A percentile compares a stretch with the other conserved stretches of the same genome.
These are phyloP conservation scores for Pulveroboletus sp. DNA, from an alignment of 768 basidiomycete species.

Conservation along the genomic window DNA sequence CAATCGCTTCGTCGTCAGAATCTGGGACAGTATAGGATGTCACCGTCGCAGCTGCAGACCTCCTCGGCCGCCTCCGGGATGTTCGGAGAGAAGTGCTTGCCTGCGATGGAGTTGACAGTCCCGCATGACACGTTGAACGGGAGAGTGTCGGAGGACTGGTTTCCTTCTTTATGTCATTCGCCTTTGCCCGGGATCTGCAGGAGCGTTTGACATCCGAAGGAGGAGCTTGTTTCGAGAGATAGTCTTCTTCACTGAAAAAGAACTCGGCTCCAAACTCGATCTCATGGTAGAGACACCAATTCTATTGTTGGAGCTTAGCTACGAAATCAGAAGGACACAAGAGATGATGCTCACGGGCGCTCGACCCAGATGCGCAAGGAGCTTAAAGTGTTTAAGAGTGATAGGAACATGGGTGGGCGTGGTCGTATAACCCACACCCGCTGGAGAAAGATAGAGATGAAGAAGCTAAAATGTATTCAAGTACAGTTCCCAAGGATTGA, in stretches of 20 bases:
- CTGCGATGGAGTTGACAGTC: constrained; percentile 12
- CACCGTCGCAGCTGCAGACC: constrained; percentile 49
- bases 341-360: constrained; percentile 47
- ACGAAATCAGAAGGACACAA: neutral
- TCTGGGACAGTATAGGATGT: constrained; percentile 66
- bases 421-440: constrained; percentile 19
- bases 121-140: constrained; percentile 18
- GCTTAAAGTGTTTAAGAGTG: constrained; percentile 73
- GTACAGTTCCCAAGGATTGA: neutral
- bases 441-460: constrained; percentile 40
- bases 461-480: constrained; percentile 39
- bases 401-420: constrained; percentile 52
- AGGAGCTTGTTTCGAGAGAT: constrained; percentile 40
- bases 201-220: constrained; percentile 21
- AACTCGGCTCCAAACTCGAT: constrained; percentile 69
- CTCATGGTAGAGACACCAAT: constrained; percentile 52
- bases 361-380: constrained; percentile 66
- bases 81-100: constrained; percentile 22
- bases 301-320: constrained; percentile 34
- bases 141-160: constrained; percentile 30
- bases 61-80: constrained; percentile 55
- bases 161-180: constrained; percentile 42
- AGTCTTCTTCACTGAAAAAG: constrained; percentile 68
- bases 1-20: constrained; percentile 66
- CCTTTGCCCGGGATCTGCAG: constrained; percentile 25